Base-by-base conservation (phyloP, 352 stramenopile genomes). In the Phytophthora rubi region DNA sequence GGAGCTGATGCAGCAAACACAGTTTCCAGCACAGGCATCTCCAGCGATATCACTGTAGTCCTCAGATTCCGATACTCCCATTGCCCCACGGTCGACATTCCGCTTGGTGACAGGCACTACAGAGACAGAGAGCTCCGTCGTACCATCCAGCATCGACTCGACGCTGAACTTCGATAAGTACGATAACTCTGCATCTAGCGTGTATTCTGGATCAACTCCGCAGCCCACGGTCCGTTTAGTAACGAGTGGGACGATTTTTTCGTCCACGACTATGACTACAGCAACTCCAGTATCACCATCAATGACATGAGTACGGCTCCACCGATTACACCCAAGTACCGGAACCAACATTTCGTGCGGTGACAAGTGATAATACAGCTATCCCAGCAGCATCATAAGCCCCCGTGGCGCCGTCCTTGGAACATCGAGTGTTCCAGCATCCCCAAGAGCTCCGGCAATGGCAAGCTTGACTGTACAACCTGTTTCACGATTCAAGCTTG, bases 191-290 rank as follows among this genome's bases (percentile, higher is more conserved):
- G 39, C 13, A 18, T 56, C 51, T 18, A 18, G 12, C 23, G 13
- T 21, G 23, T 30, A 3, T 32, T 32, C 48, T 15, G n/a, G 8
- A 16, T 45, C 12, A n/a, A 59, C 53, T 32, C 32, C 53, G 28
- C 30, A 59, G 53, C 53, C 53, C 16, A 59, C 28, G 32, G 3
- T 59, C 21, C 53, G 53, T 59, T 59, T 59, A 45, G 53, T 45
- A 8, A 59, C 53, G 5, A 45, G 32, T 45, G 32, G 32, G 9
- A 6, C 2, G 16, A 42, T 39, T 23, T 13, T 28, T 57, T 23
- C 52, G 4, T 42, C 35, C 7, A 33, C 15, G 16, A 23, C 51
- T 30, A 16, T 21, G 18, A 21, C 18, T 21, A 21, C 45, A 32
- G 45, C 28, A 5, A 3, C 18, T 21, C 39, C 39, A 7, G 15